Conservation (phyloP, 257 asterid genomes). For the Coffea canephora region DNA sequence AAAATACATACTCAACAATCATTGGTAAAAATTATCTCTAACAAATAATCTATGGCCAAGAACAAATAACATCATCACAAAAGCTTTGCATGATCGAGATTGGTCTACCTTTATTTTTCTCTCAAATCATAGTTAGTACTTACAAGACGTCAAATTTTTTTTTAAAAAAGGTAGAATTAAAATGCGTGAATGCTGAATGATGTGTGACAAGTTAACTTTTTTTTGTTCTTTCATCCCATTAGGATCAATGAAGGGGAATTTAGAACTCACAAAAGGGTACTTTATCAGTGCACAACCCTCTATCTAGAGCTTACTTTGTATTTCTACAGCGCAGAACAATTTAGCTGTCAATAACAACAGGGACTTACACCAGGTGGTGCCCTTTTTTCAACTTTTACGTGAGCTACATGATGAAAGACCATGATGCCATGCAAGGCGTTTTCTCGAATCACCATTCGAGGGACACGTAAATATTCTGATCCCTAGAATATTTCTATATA, state of each 20-base stretch:
- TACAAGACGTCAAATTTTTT: neutral
- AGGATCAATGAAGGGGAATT: neutral
- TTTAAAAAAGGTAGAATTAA: too few relatives aligned
- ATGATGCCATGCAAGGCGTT: neutral
- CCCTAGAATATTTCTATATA: neutral
- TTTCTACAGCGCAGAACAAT: too few relatives aligned
- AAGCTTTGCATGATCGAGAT: neutral
- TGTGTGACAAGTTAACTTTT: neutral
- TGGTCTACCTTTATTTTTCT: too few relatives aligned
- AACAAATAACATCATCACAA: neutral
- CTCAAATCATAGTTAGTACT: neutral
- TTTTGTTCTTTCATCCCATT: too few relatives aligned
- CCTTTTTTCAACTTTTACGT: neutral
- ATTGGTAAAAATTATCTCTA: neutral
- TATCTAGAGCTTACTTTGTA: neutral
- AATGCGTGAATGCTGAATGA: neutral
- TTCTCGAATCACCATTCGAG: neutral
- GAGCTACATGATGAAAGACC: neutral
- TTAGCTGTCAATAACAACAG: neutral
- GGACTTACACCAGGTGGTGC: neutral
- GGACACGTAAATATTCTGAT: neutral
- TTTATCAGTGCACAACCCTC: neutral
- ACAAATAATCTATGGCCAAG: neutral
- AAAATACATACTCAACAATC: too few relatives aligned
- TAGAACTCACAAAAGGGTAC: too few relatives aligned